Percentiles rank a stretch among this genome's conserved stretches.
These are phyloP conservation scores for Triglochin maritima DNA, from an alignment of 106 monocot species.

Conservation along the genomic window DNA sequence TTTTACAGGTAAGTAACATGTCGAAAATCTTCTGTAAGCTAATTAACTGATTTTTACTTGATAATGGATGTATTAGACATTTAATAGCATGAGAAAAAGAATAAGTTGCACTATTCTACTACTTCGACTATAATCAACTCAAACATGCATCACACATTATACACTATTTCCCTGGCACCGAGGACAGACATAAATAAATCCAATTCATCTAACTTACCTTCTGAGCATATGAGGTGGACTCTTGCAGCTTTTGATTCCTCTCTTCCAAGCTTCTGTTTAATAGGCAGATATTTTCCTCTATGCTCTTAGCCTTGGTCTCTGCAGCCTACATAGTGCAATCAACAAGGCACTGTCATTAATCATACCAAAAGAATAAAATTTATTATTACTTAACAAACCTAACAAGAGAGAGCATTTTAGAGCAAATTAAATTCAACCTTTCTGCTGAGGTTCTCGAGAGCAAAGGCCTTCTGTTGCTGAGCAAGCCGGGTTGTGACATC, in stretches of 20 bases:
- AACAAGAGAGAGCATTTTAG: not conserved
- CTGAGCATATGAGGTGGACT: constrained; percentile 25
- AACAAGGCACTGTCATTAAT: too few species aligned
- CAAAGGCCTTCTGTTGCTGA: constrained; percentile 40
- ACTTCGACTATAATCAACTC: too few species aligned
- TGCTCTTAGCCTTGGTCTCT: constrained; percentile 51
- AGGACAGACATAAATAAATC: not conserved
- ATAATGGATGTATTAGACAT: too few species aligned
- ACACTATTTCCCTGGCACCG: too few species aligned
- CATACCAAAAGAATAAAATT: too few species aligned
- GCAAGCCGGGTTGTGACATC: constrained; percentile 48
- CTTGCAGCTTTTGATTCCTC: constrained; percentile 29
- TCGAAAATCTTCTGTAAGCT: too few species aligned
- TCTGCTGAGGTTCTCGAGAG: constrained; percentile 27
- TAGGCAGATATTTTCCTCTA: constrained; percentile 53
- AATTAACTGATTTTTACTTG: too few species aligned
- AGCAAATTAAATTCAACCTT: constrained; percentile 25
- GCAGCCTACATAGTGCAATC: constrained; percentile 25
- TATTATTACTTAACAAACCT: too few species aligned
- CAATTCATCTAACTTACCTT: constrained; percentile 25
- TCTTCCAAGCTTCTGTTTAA: constrained; percentile 47
- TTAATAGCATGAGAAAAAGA: too few species aligned
- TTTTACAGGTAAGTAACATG: too few species aligned
- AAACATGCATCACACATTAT: too few species aligned
- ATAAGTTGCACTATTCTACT: too few species aligned